Conservation (phyloP, 345 rosid genomes). For the Murraya paniculata region DNA sequence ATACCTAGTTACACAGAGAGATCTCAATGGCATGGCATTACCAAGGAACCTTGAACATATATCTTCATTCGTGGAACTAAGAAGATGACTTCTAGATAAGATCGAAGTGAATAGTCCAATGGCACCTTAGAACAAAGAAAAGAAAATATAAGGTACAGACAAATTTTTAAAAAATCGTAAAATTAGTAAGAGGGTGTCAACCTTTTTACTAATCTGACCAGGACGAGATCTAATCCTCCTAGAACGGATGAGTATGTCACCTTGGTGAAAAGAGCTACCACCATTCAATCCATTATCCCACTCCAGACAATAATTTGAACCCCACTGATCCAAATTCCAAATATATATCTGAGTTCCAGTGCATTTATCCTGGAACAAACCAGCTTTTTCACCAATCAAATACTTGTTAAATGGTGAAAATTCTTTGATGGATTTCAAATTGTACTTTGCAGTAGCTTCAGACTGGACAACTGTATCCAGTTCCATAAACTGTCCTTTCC, state of each 20-base stretch:
- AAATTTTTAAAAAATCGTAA: background rate
- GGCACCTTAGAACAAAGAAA: constrained; percentile 25
- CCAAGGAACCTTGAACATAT: constrained; percentile 36
- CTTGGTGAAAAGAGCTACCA: constrained; percentile 37
- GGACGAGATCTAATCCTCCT: constrained; percentile 35
- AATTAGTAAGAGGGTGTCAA: constrained; percentile 11
- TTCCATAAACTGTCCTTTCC: constrained; percentile 34
- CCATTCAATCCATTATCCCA: constrained; percentile 22
- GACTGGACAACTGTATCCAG: constrained; percentile 23
- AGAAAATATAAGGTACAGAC: background rate
- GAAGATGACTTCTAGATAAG: constrained; percentile 37
- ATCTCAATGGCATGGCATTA: constrained; percentile 4
- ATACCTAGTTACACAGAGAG: background rate
- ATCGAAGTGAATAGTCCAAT: constrained; percentile 33
- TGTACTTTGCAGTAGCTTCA: constrained; percentile 31
- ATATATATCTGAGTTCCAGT: constrained; percentile 35
- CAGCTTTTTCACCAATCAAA: constrained; percentile 38
- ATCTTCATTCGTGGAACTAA: constrained; percentile 36
- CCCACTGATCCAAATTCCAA: constrained; percentile 42
- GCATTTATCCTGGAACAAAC: constrained; percentile 19
- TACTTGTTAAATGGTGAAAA: constrained; percentile 39
- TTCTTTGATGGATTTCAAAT: constrained; percentile 29
- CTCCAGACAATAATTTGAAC: constrained; percentile 27
- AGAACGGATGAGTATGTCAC: constrained; percentile 35
- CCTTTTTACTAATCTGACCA: constrained; percentile 35